Percentiles rank a stretch among this genome's conserved stretches.
These are phyloP conservation scores for Wickerhamiella hasegawae DNA, from an alignment of 805 yeast species.

Conservation along the genomic window DNA sequence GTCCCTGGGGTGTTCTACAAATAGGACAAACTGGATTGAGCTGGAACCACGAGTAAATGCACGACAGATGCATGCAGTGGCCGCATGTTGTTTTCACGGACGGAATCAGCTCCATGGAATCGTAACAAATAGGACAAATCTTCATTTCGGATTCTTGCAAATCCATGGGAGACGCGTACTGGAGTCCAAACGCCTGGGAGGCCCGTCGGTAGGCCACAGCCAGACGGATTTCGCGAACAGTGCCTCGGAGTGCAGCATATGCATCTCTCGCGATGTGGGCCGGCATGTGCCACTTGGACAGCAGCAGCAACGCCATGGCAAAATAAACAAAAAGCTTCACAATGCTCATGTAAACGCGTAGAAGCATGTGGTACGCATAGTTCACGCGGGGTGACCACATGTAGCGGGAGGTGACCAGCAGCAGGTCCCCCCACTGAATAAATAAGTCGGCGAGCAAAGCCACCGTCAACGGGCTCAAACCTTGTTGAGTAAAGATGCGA, in stretches of 20 bases:
- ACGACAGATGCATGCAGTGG: constrained; percentile 5
- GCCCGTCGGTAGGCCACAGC: constrained; percentile 6
- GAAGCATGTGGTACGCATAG: not conserved
- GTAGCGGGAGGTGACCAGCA: constrained; percentile 3
- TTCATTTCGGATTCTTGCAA: not conserved
- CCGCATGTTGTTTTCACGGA: constrained; percentile 4
- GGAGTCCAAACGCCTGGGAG: not conserved
- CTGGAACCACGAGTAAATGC: constrained; percentile 5
- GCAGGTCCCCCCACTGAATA: constrained; percentile 7
- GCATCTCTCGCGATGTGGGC: constrained; percentile 7
- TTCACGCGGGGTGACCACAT: not conserved
- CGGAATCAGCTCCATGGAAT: not conserved
- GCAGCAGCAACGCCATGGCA: constrained; percentile 4
- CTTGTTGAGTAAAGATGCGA: constrained; percentile 1
- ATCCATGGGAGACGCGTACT: not conserved
- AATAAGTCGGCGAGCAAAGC: constrained; percentile 8
- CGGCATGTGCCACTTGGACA: constrained; percentile 6
- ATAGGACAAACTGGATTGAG: constrained; percentile 5
- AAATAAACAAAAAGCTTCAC: constrained; percentile 5
- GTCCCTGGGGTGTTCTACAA: constrained; percentile 3
- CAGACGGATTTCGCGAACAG: not conserved
- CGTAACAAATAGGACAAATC: constrained; percentile 7
- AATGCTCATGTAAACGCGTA: not conserved
- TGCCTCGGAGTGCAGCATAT: constrained; percentile 2
- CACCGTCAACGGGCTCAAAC: constrained; percentile 5